Base-by-base conservation (phyloP, 345 rosid genomes). In the Trapa bicornis region DNA sequence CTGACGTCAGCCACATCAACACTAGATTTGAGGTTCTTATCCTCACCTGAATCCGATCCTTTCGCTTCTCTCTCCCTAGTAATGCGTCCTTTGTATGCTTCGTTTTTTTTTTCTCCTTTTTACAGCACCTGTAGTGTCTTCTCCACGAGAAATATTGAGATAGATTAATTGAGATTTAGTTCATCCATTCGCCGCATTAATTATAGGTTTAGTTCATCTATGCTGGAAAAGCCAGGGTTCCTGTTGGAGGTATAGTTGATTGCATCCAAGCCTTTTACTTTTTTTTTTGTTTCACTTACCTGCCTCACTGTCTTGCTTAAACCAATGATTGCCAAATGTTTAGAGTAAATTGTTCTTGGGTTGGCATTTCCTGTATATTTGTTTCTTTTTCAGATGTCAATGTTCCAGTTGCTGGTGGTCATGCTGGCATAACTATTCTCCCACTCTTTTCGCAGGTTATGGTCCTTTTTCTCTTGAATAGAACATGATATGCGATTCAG, bases 351-450 rank as follows among this genome's bases (percentile, higher is more conserved):
- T 63, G 47, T n/a, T 15, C 6, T 36, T 14, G 16, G 36, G 58
- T 2, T 1, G 57, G 50, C 37, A 42, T 9, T 64, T 52, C 15
- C 17, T 50, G 4, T 35, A 47, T 16, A 53, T 15, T 29, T 16
- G 61, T 15, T 29, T 68, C 14, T n/a, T 69, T 67, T 70, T 41
- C 85, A 90, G 97, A 73, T 61, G 91, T 88, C 54, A 83, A 88
- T 75, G 90, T 88, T 60, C 96, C 97, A 0, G 96, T 85, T 67
- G 87, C 86, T 73, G 97, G 97, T 69, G 96, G 96, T 71, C 91
- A 91, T 81, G 97, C 96, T 5, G 97, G 93, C 39, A 67, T 91
- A 53, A 88, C 91, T 4, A 86, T 85, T 73, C 93, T 86, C 65
- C 97, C 97, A 1, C 85, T 88, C 62, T 88, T 88, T 76, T 88